Percentiles rank a stretch among this genome's conserved stretches.
Conservation (phyloP, 2,329 filamentous ascomycete species). For the Blastomyces silverae region DNA sequence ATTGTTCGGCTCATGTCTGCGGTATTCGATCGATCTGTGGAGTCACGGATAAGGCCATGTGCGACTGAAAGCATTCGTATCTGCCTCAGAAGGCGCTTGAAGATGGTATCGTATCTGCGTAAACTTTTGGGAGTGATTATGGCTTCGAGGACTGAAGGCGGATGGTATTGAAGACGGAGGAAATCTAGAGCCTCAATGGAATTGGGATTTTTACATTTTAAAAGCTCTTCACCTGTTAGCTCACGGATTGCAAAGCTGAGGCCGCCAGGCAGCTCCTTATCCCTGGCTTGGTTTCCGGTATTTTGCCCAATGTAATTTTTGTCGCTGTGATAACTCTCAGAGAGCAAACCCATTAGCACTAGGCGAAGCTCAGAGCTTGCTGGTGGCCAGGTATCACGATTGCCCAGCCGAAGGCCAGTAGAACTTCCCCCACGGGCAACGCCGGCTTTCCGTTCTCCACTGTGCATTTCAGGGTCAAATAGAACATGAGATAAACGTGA, state of each 20-base stretch:
- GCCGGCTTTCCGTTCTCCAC: conserved; percentile 65
- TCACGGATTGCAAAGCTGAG: conserved; percentile 80
- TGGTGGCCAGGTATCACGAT: conserved; percentile 80
- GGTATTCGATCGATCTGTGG: conserved; percentile 34
- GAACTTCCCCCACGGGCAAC: conserved; percentile 60
- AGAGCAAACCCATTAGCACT: conserved; percentile 76
- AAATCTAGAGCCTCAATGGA: conserved; percentile 90
- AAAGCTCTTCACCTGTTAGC: conserved; percentile 68
- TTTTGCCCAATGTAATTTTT: conserved; percentile 18
- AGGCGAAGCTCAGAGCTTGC: conserved; percentile 88
- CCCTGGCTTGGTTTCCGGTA: conserved; percentile 24
- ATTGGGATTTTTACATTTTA: conserved; percentile 73
- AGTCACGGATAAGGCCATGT: conserved; percentile 56
- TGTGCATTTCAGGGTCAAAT: conserved; percentile 75
- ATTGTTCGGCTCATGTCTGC: conserved; percentile 34
- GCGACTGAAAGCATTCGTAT: conserved; percentile 72
- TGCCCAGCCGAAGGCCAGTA: conserved; percentile 79
- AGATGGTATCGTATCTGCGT: conserved; percentile 76
- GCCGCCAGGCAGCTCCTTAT: conserved; percentile 55
- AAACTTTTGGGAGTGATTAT: conserved; percentile 67
- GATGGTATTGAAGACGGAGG: conserved; percentile 74
- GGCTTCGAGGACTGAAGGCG: conserved; percentile 62
- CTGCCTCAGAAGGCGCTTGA: conserved; percentile 69
- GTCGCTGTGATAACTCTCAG: conserved; percentile 57
- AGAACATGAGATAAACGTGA: conserved; percentile 72